Percentiles rank a stretch among this genome's conserved stretches.
phyloP scores from a whole-genome alignment of 208 protist species.

The Crithidia mellificae region DNA sequence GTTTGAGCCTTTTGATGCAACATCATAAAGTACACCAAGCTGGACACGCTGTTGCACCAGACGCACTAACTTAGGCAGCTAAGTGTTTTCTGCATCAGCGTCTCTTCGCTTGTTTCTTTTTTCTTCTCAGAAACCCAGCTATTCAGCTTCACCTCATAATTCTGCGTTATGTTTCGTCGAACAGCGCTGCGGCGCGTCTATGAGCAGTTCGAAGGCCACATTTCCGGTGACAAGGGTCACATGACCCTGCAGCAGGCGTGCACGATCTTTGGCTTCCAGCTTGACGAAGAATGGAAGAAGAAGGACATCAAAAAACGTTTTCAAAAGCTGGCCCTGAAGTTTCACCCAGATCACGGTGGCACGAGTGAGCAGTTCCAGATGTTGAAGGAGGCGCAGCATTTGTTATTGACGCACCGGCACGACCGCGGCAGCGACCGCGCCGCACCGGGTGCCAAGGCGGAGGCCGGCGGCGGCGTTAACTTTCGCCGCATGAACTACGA shows the following conservation, averaged over 20 bases:
- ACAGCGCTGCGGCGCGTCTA: constrained; percentile 23
- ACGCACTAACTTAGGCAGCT: too few relatives aligned
- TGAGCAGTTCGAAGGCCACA: constrained; percentile 51
- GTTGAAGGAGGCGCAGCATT: constrained; percentile 84
- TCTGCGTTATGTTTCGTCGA: constrained; percentile 29
- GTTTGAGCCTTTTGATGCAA: too few relatives aligned
- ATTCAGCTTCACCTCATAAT: not conserved
- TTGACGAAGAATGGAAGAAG: constrained; percentile 70
- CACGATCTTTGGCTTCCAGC: constrained; percentile 87
- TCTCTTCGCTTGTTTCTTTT: too few relatives aligned
- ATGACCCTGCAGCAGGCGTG: constrained; percentile 88
- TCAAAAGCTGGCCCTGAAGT: constrained; percentile 71
- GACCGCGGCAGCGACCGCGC: constrained; percentile 39
- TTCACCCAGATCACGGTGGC: constrained; percentile 85
- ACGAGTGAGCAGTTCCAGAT: constrained; percentile 79
- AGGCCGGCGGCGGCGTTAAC: constrained; percentile 44
- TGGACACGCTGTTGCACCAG: too few relatives aligned
- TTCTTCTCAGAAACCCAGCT: too few relatives aligned
- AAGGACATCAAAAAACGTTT: constrained; percentile 84
- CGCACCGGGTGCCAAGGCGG: constrained; percentile 9
- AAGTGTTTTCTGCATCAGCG: too few relatives aligned
- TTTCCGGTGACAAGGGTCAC: constrained; percentile 80
- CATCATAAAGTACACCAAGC: too few relatives aligned
- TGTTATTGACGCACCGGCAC: constrained; percentile 78
- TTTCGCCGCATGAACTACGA: constrained; percentile 85